Base-by-base conservation (phyloP, 257 asterid genomes). In the Petrea volubilis region DNA sequence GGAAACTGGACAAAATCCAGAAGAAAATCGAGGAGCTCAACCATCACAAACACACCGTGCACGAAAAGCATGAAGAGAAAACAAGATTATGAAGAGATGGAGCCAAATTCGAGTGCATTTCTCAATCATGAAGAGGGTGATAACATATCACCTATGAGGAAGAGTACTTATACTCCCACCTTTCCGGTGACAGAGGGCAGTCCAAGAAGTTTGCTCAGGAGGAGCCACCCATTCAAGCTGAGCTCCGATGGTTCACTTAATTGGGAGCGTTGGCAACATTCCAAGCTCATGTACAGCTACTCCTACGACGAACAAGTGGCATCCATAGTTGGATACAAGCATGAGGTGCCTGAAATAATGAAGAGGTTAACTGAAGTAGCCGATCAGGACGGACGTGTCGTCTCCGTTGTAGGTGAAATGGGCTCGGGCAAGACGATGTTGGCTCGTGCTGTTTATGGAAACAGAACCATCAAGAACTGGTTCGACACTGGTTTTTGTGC, bases 371-470 rank as follows among this genome's bases (percentile, higher is more conserved):
- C 34, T 3, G 13, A 5, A 3, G 64, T 14, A 15, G 44, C 10
- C 2, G 5, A 4, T 4, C 4, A 1, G 4, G 58, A 34, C 11
- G 52, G 46, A 4, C 49, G 62, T 17, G 12, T 73, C 17, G 66
- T 73, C 61, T 29, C 73, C 6, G 21, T 73, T 34, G 73, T 73
- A 17, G 78, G 78, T 10, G 34, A 57, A 44, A 25, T 25, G 43
- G 78, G 78, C 47, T 73, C 73, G 2, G 78, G 78, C 43, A 73
- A 73, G 78, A 73, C 78, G 20, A 73, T 56, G 73, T 23, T 73
- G 61, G 78, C 78, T 65, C 78, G 73, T 15, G 68, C 68, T 6
- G 38, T 65, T 44, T 65, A 73, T 36, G 78, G 78, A 4, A 53
- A 73, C n/a, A 65, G 68, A 46, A 17, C 8, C 41, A 44, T 73